Percentiles rank a stretch among this genome's conserved stretches.
These are phyloP conservation scores for Sequoiadendron giganteum DNA, from an alignment of 75 land plant genomes.

Conservation along the genomic window DNA sequence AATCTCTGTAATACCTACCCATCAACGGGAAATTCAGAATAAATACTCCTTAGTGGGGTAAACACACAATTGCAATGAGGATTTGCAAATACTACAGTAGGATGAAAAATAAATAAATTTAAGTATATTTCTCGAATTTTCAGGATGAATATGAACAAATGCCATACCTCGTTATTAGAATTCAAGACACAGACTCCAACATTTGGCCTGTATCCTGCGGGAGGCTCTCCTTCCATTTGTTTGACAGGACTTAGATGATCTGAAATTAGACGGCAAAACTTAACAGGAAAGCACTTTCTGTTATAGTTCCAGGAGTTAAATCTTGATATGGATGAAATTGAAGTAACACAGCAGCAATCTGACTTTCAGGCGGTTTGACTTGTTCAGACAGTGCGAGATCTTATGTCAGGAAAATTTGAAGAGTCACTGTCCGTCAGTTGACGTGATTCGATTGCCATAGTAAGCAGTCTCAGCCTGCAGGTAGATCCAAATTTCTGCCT, in stretches of 20 bases:
- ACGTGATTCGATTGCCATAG: neutral
- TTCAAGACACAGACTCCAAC: constrained; percentile 93
- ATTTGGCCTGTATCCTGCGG: constrained; percentile 70
- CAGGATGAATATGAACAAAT: neutral
- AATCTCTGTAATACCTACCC: too few species aligned
- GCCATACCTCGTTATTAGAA: constrained; percentile 47
- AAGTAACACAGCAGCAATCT: neutral
- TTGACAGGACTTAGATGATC: neutral
- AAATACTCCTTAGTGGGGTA: too few species aligned
- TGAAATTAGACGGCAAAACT: neutral
- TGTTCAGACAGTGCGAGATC: neutral
- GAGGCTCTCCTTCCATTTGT: constrained; percentile 39
- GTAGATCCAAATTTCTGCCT: too few species aligned
- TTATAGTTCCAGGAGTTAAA: neutral
- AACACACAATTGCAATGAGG: too few species aligned
- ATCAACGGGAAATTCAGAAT: too few species aligned
- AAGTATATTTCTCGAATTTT: too few species aligned
- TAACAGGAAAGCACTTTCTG: neutral
- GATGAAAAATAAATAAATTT: too few species aligned
- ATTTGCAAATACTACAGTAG: too few species aligned
- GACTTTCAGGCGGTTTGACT: neutral
- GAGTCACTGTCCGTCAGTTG: neutral
- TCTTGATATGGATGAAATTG: neutral
- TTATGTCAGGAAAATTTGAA: neutral
- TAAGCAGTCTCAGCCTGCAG: too few species aligned